phyloP scores from a whole-genome alignment of 2,329 filamentous ascomycete species.

The Ophiognomonia clavigignenti-juglandacearum region DNA sequence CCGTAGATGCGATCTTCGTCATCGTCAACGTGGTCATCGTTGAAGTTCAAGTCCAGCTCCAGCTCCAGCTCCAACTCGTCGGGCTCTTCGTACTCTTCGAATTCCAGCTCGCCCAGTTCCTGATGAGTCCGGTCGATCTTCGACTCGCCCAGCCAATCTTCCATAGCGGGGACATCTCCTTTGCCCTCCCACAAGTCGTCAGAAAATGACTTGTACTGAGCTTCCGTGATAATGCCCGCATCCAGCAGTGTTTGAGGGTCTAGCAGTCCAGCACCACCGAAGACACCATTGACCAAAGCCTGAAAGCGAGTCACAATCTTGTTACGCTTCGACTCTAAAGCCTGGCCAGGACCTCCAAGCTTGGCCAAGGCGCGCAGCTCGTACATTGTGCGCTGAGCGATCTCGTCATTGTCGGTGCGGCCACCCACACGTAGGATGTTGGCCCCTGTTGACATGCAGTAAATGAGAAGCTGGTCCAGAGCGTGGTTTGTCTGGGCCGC shows the following conservation, averaged over 20 bases:
- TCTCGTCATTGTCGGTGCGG: slow-evolving; percentile 59
- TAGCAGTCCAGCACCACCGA: slow-evolving; percentile 38
- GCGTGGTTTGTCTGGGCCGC: slow-evolving; percentile 90
- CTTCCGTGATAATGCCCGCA: slow-evolving; percentile 53
- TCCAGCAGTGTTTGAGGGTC: slow-evolving; percentile 48
- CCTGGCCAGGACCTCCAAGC: slow-evolving; percentile 18
- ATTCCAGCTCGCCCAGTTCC: slow-evolving; percentile 6
- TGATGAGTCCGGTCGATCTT: slow-evolving; percentile 28
- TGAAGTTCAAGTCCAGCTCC: slow-evolving; percentile 39
- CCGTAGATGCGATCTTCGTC: slow-evolving; percentile 39
- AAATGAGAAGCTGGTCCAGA: slow-evolving; percentile 71
- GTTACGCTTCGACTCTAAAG: slow-evolving; percentile 24
- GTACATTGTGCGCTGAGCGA: slow-evolving; percentile 63
- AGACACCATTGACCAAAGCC: slow-evolving; percentile 34
- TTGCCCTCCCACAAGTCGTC: slow-evolving; percentile 36
- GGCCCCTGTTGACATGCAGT: slow-evolving; percentile 49
- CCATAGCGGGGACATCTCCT: slow-evolving; percentile 19
- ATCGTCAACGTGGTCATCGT: slow-evolving; percentile 31
- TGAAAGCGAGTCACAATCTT: slow-evolving; percentile 31
- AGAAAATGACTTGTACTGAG: slow-evolving; percentile 59
- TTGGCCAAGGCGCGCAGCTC: slow-evolving; percentile 43
- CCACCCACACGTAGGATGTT: slow-evolving; percentile 61
- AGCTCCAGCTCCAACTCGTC: slow-evolving; percentile 39
- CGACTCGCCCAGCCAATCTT: slow-evolving; percentile 52
- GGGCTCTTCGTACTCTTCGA: slow-evolving; percentile 44